Evolutionary conservation across 805 yeast genomes (phyloP).

Genomic region (Saccharomyces eubayanus): DNA sequence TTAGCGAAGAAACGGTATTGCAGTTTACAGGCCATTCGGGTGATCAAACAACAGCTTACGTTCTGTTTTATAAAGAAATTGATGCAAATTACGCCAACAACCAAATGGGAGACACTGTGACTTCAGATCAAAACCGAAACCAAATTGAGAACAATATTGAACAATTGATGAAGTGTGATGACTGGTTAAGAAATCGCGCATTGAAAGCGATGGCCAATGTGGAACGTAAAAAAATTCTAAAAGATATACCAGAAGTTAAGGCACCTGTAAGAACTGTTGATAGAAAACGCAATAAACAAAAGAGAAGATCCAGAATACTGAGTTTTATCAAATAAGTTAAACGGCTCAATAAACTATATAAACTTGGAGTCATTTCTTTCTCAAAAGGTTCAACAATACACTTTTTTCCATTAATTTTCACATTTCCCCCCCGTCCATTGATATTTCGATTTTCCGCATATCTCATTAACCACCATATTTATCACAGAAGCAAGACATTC

Average conservation of each 20-base stretch:
- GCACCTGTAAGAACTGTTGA: background rate
- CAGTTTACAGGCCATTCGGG: conserved; percentile 83
- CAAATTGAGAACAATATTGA: conserved; percentile 16
- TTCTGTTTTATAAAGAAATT: conserved; percentile 66
- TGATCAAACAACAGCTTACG: conserved; percentile 86
- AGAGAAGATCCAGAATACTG: conserved; percentile 22
- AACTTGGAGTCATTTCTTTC: background rate
- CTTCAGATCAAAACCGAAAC: background rate
- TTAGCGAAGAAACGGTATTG: conserved; percentile 73
- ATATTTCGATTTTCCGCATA: background rate
- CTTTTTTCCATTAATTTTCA: background rate
- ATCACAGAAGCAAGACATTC: background rate
- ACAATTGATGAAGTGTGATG: conserved; percentile 20
- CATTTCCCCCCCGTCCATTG: background rate
- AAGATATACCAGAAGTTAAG: background rate
- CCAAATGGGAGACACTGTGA: background rate
- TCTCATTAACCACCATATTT: background rate
- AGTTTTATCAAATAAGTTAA: conserved; percentile 12
- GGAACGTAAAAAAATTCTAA: background rate
- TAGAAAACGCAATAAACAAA: conserved; percentile 2
- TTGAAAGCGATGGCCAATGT: background rate
- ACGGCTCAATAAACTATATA: background rate
- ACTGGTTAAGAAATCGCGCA: conserved; percentile 8
- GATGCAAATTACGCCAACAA: conserved; percentile 8
- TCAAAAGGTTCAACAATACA: background rate